Evolutionary conservation across 768 basidiomycete genomes (phyloP).

Genomic region (Russula ochroleuca): DNA sequence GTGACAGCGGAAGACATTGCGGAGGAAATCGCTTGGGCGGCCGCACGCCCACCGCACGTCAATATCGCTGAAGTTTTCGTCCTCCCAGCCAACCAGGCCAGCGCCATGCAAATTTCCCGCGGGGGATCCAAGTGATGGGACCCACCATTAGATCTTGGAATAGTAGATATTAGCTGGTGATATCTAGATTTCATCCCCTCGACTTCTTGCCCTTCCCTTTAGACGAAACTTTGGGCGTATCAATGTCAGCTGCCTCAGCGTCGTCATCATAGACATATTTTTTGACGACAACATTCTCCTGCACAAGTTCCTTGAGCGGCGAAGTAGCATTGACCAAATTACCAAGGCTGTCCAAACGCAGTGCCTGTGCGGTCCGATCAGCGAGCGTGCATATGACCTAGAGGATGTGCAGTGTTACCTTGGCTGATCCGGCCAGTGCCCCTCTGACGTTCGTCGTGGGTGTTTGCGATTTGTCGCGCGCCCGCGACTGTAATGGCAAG

Average conservation of each 20-base stretch:
- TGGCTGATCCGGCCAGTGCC: slow-evolving; percentile 63
- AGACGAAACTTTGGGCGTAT: slow-evolving; percentile 31
- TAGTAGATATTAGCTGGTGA: slow-evolving; percentile 9
- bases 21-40: slow-evolving; percentile 97
- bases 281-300: slow-evolving; percentile 67
- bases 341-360: slow-evolving; percentile 65
- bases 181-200: slow-evolving; percentile 38
- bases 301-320: slow-evolving; percentile 53
- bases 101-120: slow-evolving; percentile 58
- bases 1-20: slow-evolving; percentile 86
- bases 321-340: slow-evolving; percentile 58
- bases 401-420: slow-evolving; percentile 43
- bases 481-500: slow-evolving; percentile 48
- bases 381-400: background rate
- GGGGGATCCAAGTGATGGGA: slow-evolving; percentile 31
- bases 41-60: slow-evolving; percentile 85
- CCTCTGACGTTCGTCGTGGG: slow-evolving; percentile 45
- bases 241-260: slow-evolving; percentile 31
- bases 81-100: slow-evolving; percentile 77
- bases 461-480: slow-evolving; percentile 38
- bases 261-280: slow-evolving; percentile 81
- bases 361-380: slow-evolving; percentile 39
- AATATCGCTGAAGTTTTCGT: slow-evolving; percentile 81
- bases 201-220: slow-evolving; percentile 51
- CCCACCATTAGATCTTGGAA: background rate